Evolutionary conservation across 805 yeast genomes (phyloP), one percentile per base, ranked within the genome.

Genomic region (Candida silvicultrix): DNA sequence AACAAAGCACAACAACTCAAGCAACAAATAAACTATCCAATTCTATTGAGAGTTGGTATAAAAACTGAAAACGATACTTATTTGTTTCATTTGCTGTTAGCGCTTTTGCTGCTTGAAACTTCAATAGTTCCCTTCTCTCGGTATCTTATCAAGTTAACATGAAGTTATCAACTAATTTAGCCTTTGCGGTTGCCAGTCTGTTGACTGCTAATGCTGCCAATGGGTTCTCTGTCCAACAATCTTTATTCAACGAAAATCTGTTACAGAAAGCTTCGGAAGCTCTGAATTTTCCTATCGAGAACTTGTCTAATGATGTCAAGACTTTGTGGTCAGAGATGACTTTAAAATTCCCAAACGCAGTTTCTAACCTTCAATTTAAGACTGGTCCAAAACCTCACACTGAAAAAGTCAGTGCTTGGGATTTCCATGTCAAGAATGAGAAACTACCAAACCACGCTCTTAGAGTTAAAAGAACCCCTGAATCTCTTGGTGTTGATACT

Each of bases 401-500:
- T 5, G 49, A 56, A 36, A 49, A 41, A 18, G 28, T 38, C 14
- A 34, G 44, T 39, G 50, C 55, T 42, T 66, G 63, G 65, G 68
- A 71, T 58, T 70, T 64, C 62, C 70, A 64, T 42, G 75, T 72
- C 41, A 45, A 64, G 34, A 64, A 66, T 47, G 63, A 53, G 31
- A 65, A 66, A 46, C 60, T 69, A 35, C 74, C 77, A 39, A 65
- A 70, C 60, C 74, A 83, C 64, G 67, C 75, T 49, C 70, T 85
- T 65, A 79, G 92, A 60, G 78, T 80, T 55, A 77, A 76, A 66
- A 71, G 75, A 56, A 61, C 73, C 29, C 95, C 95, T 14, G 71
- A 74, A 51, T 71, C 68, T 35, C 75, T 90, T 54, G 95, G 95
- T 16, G 68, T 90, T 47, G 97, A 92, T 68, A 60, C 63, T 38